A percentile compares a stretch with the other conserved stretches of the same genome.
Evolutionary conservation across 2,329 filamentous ascomycete genomes (phyloP).

Genomic region (Fusarium decemcellulare): DNA sequence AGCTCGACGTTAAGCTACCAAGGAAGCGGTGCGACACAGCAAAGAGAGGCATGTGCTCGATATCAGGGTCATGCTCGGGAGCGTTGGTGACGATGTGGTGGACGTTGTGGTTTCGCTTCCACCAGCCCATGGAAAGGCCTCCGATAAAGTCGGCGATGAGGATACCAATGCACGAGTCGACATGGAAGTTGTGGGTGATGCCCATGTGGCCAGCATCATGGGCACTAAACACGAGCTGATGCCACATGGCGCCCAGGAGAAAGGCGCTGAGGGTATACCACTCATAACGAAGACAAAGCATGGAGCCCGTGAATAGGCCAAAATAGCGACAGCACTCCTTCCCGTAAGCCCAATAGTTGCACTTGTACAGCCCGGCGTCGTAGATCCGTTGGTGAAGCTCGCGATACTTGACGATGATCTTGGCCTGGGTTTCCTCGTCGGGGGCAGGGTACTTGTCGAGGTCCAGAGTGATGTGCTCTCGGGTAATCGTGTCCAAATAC

Average conservation of each 20-base stretch:
- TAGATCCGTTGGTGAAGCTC: constrained; percentile 79
- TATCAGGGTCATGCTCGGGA: constrained; percentile 96
- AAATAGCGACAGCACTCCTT: constrained; percentile 82
- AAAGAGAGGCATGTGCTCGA: constrained; percentile 91
- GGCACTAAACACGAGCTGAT: constrained; percentile 92
- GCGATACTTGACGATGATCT: constrained; percentile 87
- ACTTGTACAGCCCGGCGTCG: constrained; percentile 84
- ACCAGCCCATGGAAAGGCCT: constrained; percentile 94
- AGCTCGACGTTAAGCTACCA: constrained; percentile 80
- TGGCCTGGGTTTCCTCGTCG: constrained; percentile 79
- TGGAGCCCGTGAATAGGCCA: constrained; percentile 69
- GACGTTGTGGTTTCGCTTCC: constrained; percentile 96
- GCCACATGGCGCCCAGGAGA: constrained; percentile 89
- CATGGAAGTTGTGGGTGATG: constrained; percentile 90
- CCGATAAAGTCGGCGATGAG: constrained; percentile 91
- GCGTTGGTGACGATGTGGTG: constrained; percentile 97
- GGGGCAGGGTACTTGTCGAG: constrained; percentile 84
- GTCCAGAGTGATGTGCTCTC: constrained; percentile 82
- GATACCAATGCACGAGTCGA: constrained; percentile 89
- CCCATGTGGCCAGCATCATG: constrained; percentile 98
- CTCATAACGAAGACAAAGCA: constrained; percentile 72
- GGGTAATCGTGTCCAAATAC: constrained; percentile 80
- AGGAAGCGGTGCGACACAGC: constrained; percentile 88
- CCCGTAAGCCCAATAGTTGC: constrained; percentile 85
- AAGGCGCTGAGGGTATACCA: constrained; percentile 81